A percentile compares a stretch with the other conserved stretches of the same genome.
Conservation (phyloP, 2,329 filamentous ascomycete genomes). For the Amesomyces nigricolor region DNA sequence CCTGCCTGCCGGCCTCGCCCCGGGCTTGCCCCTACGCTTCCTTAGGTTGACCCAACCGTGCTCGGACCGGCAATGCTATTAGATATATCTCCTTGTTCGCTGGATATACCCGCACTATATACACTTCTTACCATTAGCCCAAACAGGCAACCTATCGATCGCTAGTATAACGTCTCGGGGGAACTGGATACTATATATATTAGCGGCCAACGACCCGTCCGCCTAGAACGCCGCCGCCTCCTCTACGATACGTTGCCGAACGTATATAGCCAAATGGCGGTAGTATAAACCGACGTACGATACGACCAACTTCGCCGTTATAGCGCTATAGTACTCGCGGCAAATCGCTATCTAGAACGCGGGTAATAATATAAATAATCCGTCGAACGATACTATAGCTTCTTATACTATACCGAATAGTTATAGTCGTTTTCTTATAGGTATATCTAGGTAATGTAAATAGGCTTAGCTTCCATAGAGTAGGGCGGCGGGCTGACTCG, state of each 20-base stretch:
- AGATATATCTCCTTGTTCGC: background rate
- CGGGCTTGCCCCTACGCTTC: background rate
- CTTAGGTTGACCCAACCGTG: background rate
- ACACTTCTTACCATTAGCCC: background rate
- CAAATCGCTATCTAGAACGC: background rate
- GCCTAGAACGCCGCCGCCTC: background rate
- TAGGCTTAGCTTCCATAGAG: too few relatives aligned
- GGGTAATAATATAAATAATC: background rate
- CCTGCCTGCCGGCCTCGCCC: background rate
- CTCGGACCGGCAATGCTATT: slow-evolving; percentile 2
- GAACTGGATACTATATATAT: background rate
- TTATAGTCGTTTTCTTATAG: too few relatives aligned
- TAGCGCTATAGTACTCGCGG: background rate
- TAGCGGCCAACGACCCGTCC: background rate
- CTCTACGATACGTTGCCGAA: background rate
- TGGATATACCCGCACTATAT: background rate
- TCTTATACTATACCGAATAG: too few relatives aligned
- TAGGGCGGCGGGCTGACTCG: too few relatives aligned
- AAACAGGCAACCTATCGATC: background rate
- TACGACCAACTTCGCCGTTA: background rate
- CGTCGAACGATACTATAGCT: background rate
- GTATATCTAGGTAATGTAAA: too few relatives aligned
- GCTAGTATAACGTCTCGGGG: background rate
- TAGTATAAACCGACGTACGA: background rate
- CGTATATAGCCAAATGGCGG: background rate